Conservation (phyloP, 208 protist species). For the Porcisia deanei region DNA sequence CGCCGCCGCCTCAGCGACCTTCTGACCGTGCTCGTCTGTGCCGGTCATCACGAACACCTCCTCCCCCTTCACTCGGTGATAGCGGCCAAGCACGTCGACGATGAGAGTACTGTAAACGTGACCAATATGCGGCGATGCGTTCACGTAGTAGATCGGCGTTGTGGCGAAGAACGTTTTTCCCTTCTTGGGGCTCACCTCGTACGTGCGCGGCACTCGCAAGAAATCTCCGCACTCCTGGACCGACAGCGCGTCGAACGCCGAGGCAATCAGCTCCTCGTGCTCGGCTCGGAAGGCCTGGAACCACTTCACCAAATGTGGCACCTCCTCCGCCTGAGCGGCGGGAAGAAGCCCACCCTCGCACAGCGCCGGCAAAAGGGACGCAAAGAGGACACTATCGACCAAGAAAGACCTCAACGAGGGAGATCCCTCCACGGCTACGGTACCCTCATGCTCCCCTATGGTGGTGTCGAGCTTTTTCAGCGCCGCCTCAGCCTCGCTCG, state of each 20-base stretch:
- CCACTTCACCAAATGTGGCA: constrained; percentile 76
- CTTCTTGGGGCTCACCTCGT: constrained; percentile 60
- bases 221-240: constrained; percentile 88
- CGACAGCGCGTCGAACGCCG: constrained; percentile 61
- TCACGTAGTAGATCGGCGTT: constrained; percentile 94
- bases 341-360: constrained; percentile 79
- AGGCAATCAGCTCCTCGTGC: constrained; percentile 59
- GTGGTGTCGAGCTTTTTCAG: constrained; percentile 65
- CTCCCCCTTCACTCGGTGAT: constrained; percentile 86
- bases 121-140: constrained; percentile 91
- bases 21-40: constrained; percentile 99
- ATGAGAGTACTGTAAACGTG: constrained; percentile 93
- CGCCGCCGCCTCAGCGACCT: constrained; percentile 94
- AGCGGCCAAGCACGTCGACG: constrained; percentile 88
- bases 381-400: constrained; percentile 76
- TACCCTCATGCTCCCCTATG: constrained; percentile 39
- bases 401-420: constrained; percentile 47
- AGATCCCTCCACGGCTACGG: constrained; percentile 22
- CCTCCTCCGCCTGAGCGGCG: constrained; percentile 32
- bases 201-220: constrained; percentile 71
- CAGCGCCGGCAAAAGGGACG: constrained; percentile 75
- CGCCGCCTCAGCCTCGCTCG: constrained; percentile 41
- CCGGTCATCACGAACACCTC: constrained; percentile 95
- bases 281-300: constrained; percentile 59
- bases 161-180: constrained; percentile 87